Evolutionary conservation across 1,284 basidiomycete genomes (phyloP).

Genomic region (Heterobasidion parviporum): DNA sequence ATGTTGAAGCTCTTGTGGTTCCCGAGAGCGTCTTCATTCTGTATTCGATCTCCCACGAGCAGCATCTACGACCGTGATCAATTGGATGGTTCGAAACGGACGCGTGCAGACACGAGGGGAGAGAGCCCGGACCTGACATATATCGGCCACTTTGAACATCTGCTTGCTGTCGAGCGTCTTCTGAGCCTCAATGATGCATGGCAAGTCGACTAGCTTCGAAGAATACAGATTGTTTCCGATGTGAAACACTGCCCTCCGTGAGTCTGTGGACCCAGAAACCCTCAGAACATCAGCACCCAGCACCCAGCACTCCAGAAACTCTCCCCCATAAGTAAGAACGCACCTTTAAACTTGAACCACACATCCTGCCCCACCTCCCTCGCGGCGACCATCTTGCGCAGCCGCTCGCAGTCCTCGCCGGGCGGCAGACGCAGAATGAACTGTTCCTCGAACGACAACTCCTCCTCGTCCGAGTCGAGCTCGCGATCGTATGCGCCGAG

Average conservation of each 20-base stretch:
- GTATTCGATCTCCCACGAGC: conserved; percentile 73
- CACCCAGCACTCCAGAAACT: neutral
- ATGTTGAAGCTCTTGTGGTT: conserved; percentile 73
- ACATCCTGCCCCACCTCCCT: conserved; percentile 80
- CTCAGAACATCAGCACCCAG: neutral
- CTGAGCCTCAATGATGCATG: conserved; percentile 91
- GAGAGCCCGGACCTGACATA: conserved; percentile 68
- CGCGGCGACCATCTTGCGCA: conserved; percentile 75
- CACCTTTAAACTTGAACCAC: conserved; percentile 98
- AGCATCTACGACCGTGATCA: conserved; percentile 57
- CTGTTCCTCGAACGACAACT: conserved; percentile 95
- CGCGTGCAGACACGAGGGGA: neutral
- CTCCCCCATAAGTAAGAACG: conserved; percentile 8
- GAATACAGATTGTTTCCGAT: conserved; percentile 77
- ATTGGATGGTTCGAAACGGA: conserved; percentile 10
- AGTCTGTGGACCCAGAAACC: conserved; percentile 46
- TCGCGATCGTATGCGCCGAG: conserved; percentile 88
- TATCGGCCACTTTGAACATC: conserved; percentile 98
- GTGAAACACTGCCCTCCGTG: conserved; percentile 87
- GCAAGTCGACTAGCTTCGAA: conserved; percentile 94
- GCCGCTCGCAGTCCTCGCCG: conserved; percentile 70
- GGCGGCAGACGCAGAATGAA: conserved; percentile 90
- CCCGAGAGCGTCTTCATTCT: conserved; percentile 53
- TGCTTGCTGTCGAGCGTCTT: conserved; percentile 96
- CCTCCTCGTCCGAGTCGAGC: conserved; percentile 91